Conservation (phyloP, 129 eudicot species). For the Logfia minima region DNA sequence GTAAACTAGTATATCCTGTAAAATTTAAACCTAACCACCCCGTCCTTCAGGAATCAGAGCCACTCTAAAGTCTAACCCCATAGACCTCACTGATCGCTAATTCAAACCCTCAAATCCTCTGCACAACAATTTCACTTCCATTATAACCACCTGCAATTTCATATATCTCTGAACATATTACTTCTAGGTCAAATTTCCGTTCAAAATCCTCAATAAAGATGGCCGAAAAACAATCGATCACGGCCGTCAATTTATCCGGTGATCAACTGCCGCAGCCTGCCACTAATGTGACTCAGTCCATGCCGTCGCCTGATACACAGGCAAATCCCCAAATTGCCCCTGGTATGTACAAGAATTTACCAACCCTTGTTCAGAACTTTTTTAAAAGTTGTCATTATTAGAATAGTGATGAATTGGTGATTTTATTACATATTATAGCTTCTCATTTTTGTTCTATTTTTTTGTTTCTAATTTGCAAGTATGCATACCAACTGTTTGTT, state of each 20-base stretch:
- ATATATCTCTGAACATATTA: background rate
- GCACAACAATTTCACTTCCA: background rate
- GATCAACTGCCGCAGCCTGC: slow-evolving; percentile 25
- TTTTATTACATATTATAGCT: background rate
- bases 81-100: background rate
- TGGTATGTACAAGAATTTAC: slow-evolving; percentile 21
- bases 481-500: slow-evolving; percentile 26
- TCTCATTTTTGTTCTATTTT: background rate
- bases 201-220: slow-evolving; percentile 1
- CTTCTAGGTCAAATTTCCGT: background rate
- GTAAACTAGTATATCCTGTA: no score
- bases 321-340: slow-evolving; percentile 15
- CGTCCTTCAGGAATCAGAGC: background rate
- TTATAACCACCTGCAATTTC: background rate
- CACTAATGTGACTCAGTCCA: background rate
- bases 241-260: slow-evolving; percentile 11
- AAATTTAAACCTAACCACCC: no score
- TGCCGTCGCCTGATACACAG: background rate
- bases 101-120: background rate
- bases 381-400: background rate
- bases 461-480: background rate
- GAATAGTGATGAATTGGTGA: background rate
- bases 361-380: background rate
- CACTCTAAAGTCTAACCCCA: no score
- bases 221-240: slow-evolving; percentile 12